These are phyloP conservation scores for Phytophthora parvispora DNA, from an alignment of 352 stramenopile species.

Conservation along the genomic window DNA sequence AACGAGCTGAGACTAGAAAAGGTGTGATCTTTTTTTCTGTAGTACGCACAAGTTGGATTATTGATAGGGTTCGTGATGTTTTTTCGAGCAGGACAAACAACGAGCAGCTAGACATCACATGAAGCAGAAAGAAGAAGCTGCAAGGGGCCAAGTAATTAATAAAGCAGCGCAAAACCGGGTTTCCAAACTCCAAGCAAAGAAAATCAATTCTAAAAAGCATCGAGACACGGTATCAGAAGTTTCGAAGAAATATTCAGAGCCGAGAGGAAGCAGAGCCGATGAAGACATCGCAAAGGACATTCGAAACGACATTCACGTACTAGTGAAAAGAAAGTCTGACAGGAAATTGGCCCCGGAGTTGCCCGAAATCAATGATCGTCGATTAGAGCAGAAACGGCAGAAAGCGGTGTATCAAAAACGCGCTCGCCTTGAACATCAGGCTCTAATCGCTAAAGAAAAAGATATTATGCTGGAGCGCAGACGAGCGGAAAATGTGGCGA, in stretches of 20 bases:
- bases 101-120: constrained; percentile 29
- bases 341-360: background rate
- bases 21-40: constrained; percentile 16
- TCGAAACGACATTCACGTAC: constrained; percentile 13
- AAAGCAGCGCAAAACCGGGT: constrained; percentile 36
- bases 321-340: constrained; percentile 5
- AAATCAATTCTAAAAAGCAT: constrained; percentile 3
- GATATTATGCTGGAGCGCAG: constrained; percentile 36
- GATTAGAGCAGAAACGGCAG: constrained; percentile 34
- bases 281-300: constrained; percentile 4
- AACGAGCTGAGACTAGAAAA: constrained; percentile 29
- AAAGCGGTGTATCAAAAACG: constrained; percentile 38
- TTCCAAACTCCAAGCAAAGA: constrained; percentile 24
- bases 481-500: constrained; percentile 53
- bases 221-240: background rate
- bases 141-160: constrained; percentile 26
- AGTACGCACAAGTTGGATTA: background rate
- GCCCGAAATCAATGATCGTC: background rate
- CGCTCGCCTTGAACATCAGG: constrained; percentile 18
- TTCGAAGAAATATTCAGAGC: too few species aligned
- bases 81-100: constrained; percentile 31
- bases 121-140: constrained; percentile 32
- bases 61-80: background rate
- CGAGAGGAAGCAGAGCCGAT: background rate
- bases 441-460: constrained; percentile 7